Base-by-base conservation (phyloP, 2,329 filamentous ascomycete genomes). In the Westerdykella sp. region DNA sequence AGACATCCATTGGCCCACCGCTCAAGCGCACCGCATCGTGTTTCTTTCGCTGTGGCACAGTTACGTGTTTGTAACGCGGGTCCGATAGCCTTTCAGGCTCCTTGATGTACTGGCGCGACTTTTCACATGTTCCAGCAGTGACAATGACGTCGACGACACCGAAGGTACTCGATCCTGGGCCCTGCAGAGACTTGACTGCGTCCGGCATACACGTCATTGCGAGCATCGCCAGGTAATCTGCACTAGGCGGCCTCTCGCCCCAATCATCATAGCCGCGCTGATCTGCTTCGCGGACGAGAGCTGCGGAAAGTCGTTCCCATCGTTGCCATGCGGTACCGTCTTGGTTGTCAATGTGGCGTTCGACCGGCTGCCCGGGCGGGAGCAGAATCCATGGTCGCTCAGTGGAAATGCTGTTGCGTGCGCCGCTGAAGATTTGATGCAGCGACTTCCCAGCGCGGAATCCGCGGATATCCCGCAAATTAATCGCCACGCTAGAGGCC, bases 301-400 rank as follows among this genome's bases (percentile, higher is more conserved):
- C 53, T 4, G 45, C 36, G 14, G 51, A 51, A 25, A 71, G 57
- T 5, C 58, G 45, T 5, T 48, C 21, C 68, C 69, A 75, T 15
- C 68, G 63, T 34, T 65, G 44, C 18, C 22, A 14, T 13, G 41
- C 21, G 3, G 34, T 40, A 10, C 44, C 40, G 40, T 64, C 54
- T n/a, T 48, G 43, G 15, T 55, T 49, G 9, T 28, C 25, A 9
- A 12, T 28, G 25, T 12, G 25, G n/a, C 9, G 9, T 9, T 15
- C 5, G n/a, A 13, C n/a, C 9, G 13, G 32, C 7, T 12, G n/a
- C 3, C 10, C 15, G 1, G 57, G 45, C 12, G 66, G 56, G 7
- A 65, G 44, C 21, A 75, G 59, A 2, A 71, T 49, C 71, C 70
- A 75, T 5, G 71, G 69, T 37, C 68, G 66, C 52, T 75, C 73